These are phyloP conservation scores for Penicillium sp. DNA, from an alignment of 2,329 filamentous ascomycete genomes.

Conservation along the genomic window DNA sequence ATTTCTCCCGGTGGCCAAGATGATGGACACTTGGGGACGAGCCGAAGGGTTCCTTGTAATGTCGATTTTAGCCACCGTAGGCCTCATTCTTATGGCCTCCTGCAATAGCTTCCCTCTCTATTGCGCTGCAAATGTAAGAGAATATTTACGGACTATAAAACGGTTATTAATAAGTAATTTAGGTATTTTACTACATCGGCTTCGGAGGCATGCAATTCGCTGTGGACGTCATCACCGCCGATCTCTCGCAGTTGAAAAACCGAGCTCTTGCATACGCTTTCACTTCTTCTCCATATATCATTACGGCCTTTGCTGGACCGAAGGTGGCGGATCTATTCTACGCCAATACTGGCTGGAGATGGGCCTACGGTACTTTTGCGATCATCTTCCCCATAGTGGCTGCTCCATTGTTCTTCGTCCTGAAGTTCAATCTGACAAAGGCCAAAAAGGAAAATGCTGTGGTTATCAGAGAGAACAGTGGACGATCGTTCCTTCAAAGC, in stretches of 20 bases:
- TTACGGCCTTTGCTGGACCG: conserved; percentile 59
- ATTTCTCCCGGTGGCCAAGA: conserved; percentile 62
- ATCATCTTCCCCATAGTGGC: conserved; percentile 60
- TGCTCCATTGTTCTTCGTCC: conserved; percentile 55
- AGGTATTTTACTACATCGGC: conserved; percentile 51
- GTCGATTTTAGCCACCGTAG: conserved; percentile 45
- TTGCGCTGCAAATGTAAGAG: conserved; percentile 48
- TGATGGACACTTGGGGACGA: conserved; percentile 62
- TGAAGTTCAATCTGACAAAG: conserved; percentile 56
- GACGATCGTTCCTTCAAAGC: conserved; percentile 47
- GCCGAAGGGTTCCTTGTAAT: conserved; percentile 57
- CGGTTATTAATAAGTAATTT: background rate
- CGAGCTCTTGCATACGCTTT: conserved; percentile 62
- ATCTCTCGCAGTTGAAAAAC: conserved; percentile 60
- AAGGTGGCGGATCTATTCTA: conserved; percentile 54
- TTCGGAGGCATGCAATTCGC: conserved; percentile 55
- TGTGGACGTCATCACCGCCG: conserved; percentile 60
- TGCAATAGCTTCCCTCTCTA: conserved; percentile 61
- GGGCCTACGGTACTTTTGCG: conserved; percentile 62
- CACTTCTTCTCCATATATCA: conserved; percentile 61
- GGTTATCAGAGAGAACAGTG: conserved; percentile 34
- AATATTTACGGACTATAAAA: background rate
- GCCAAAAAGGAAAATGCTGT: conserved; percentile 56
- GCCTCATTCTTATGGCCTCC: conserved; percentile 61
- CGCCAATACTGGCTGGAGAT: conserved; percentile 55